phyloP scores from a whole-genome alignment of 129 eudicot genomes.

The Centaurea solstitialis region DNA sequence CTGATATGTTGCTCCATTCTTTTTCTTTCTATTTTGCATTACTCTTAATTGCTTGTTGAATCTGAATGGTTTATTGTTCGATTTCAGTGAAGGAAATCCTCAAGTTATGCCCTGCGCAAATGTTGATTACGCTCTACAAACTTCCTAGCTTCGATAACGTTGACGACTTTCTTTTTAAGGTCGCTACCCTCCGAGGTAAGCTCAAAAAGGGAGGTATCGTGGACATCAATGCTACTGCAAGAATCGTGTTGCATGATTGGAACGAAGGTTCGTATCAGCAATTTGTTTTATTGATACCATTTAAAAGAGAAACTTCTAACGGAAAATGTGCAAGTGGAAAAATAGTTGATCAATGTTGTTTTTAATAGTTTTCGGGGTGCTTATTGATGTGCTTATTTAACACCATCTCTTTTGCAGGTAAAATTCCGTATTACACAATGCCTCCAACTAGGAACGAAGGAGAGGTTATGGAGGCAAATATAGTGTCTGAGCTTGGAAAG shows the following conservation, averaged over 20 bases:
- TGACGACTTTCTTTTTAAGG: slow-evolving; percentile 88
- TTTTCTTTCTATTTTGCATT: neutral
- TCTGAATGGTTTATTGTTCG: slow-evolving; percentile 17
- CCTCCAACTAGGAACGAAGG: slow-evolving; percentile 78
- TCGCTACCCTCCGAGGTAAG: slow-evolving; percentile 86
- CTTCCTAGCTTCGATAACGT: slow-evolving; percentile 74
- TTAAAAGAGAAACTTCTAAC: neutral
- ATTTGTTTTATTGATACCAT: neutral
- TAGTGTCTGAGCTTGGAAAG: slow-evolving; percentile 81
- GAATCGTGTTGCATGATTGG: slow-evolving; percentile 96
- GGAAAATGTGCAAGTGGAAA: neutral
- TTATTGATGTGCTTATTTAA: neutral
- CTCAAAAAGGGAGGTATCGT: slow-evolving; percentile 94
- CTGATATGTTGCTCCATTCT: neutral
- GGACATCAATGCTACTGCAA: slow-evolving; percentile 87
- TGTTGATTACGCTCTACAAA: slow-evolving; percentile 72
- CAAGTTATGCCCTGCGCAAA: slow-evolving; percentile 73
- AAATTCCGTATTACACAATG: slow-evolving; percentile 93
- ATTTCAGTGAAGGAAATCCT: slow-evolving; percentile 94
- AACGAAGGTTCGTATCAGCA: slow-evolving; percentile 65
- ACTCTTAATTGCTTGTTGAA: neutral
- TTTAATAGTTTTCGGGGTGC: neutral
- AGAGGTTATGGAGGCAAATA: slow-evolving; percentile 66
- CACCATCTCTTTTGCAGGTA: slow-evolving; percentile 48
- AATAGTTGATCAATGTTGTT: neutral